Evolutionary conservation across 495 filamentous ascomycete species (phyloP).

Genomic region (Aspergillus ostianus): DNA sequence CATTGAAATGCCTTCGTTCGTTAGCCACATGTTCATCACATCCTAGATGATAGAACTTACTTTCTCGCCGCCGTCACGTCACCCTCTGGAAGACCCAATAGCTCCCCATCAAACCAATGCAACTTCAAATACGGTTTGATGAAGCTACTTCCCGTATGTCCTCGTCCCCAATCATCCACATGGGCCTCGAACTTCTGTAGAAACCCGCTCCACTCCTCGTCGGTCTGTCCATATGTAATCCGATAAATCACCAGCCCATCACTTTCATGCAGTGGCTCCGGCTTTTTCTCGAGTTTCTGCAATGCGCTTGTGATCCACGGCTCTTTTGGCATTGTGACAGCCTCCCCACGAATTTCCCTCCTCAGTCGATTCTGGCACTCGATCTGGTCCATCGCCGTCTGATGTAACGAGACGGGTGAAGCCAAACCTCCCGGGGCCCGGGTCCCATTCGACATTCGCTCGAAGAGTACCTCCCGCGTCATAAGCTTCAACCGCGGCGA

Average conservation of each 20-base stretch:
- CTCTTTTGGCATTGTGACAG: conserved; percentile 18
- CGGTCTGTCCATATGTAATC: conserved; percentile 25
- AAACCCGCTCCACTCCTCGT: conserved; percentile 28
- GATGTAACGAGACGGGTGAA: conserved; percentile 5
- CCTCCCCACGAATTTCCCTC: conserved; percentile 18
- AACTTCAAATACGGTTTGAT: conserved; percentile 28
- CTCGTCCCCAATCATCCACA: conserved; percentile 28
- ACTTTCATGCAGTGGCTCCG: neutral
- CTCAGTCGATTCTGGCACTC: conserved; percentile 19
- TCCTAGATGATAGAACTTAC: conserved; percentile 15
- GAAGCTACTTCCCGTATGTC: conserved; percentile 20
- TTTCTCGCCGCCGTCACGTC: conserved; percentile 30
- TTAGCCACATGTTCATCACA: neutral
- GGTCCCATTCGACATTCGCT: neutral
- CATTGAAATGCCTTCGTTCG: conserved; percentile 22
- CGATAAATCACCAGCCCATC: conserved; percentile 33
- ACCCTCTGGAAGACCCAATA: conserved; percentile 23
- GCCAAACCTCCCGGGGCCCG: neutral
- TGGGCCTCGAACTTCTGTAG: conserved; percentile 25
- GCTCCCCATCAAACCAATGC: conserved; percentile 35
- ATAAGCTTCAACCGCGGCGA: conserved; percentile 12
- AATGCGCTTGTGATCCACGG: conserved; percentile 19
- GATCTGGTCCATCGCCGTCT: conserved; percentile 14
- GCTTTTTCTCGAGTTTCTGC: conserved; percentile 1
- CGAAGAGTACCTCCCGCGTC: conserved; percentile 1